A percentile compares a stretch with the other conserved stretches of the same genome.
Conservation (phyloP, 768 basidiomycete species). For the Porpolomopsis calyptriformis region DNA sequence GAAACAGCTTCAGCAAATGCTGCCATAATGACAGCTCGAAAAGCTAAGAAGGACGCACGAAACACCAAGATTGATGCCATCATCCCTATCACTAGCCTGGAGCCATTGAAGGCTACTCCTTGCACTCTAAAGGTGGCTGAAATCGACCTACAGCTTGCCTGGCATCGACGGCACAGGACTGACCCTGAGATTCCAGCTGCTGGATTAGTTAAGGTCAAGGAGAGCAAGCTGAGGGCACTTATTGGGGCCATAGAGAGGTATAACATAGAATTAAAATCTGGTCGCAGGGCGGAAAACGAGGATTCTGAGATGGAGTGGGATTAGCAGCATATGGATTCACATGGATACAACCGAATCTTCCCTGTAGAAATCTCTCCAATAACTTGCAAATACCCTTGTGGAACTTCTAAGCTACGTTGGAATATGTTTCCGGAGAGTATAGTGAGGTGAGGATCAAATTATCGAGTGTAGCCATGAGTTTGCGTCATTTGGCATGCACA, state of each 20-base stretch:
- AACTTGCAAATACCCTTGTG: not conserved
- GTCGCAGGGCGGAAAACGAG: too few species aligned
- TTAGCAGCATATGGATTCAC: not conserved
- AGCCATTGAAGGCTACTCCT: not conserved
- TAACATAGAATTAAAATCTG: too few species aligned
- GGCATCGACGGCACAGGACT: not conserved
- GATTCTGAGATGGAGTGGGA: too few species aligned
- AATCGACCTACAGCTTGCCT: not conserved
- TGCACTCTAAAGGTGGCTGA: too few species aligned
- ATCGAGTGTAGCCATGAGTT: constrained; percentile 1
- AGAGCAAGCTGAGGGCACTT: not conserved
- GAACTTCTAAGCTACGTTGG: not conserved
- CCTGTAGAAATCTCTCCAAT: not conserved
- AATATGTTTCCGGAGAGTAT: constrained; percentile 14
- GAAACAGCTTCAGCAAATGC: not conserved
- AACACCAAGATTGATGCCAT: not conserved
- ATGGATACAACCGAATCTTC: not conserved
- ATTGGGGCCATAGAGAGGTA: too few species aligned
- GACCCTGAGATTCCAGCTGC: not conserved
- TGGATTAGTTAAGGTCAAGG: not conserved
- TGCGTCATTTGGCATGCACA: constrained; percentile 7
- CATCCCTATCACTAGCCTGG: not conserved
- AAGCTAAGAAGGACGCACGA: not conserved
- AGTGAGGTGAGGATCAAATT: constrained; percentile 3
- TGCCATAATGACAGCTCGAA: not conserved